These are phyloP conservation scores for Mycena pura DNA, from an alignment of 768 basidiomycete species.

Conservation along the genomic window DNA sequence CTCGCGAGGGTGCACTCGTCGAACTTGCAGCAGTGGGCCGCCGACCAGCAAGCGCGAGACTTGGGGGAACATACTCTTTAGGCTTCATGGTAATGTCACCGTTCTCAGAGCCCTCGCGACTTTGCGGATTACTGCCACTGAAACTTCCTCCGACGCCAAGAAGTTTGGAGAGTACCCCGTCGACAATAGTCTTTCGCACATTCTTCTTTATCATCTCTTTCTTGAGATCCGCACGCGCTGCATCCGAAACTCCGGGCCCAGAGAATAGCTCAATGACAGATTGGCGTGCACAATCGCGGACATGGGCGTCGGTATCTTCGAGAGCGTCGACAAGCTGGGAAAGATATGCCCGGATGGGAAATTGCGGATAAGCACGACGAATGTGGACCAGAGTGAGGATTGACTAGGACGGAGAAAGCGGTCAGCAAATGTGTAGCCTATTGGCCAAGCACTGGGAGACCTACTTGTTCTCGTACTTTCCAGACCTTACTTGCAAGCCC, in stretches of 20 bases:
- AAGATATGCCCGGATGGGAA: constrained; percentile 85
- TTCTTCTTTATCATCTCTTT: constrained; percentile 87
- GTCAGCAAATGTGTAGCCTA: constrained; percentile 1
- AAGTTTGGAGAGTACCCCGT: constrained; percentile 75
- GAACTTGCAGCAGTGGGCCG: constrained; percentile 52
- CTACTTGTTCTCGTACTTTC: constrained; percentile 87
- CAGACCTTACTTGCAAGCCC: constrained; percentile 84
- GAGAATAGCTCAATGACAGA: constrained; percentile 88
- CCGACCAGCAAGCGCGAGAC: constrained; percentile 64
- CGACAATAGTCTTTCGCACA: constrained; percentile 87
- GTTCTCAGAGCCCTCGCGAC: constrained; percentile 65
- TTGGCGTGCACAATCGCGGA: constrained; percentile 84
- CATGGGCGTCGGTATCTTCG: constrained; percentile 90
- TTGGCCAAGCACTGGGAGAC: constrained; percentile 31
- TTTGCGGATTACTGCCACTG: constrained; percentile 50
- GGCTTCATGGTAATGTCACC: constrained; percentile 51
- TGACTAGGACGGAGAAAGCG: constrained; percentile 48
- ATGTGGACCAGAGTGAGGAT: constrained; percentile 76
- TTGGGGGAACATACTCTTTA: constrained; percentile 80
- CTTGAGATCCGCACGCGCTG: constrained; percentile 92
- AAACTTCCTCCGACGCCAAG: constrained; percentile 50
- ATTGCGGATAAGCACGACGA: constrained; percentile 71
- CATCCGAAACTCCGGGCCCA: constrained; percentile 80
- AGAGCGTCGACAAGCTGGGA: constrained; percentile 80
- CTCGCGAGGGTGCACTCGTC: constrained; percentile 45